A percentile compares a stretch with the other conserved stretches of the same genome.
Conservation (phyloP, 2,329 filamentous ascomycete species). For the Arthrobotrys iridis region DNA sequence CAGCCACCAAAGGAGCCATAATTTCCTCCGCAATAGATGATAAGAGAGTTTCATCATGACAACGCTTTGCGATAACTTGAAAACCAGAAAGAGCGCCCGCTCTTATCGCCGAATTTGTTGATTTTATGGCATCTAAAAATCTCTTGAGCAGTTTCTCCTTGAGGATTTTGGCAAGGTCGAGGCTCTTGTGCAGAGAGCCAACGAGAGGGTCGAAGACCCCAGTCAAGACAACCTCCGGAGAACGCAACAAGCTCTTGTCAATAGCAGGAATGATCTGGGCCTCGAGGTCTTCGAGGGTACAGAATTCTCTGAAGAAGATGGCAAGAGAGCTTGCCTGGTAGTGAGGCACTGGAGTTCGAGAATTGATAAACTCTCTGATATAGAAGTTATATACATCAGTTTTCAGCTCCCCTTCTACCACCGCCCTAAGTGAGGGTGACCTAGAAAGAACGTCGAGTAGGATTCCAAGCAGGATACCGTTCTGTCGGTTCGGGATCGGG, state of each 20-base stretch:
- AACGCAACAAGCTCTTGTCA: constrained; percentile 87
- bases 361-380: constrained; percentile 82
- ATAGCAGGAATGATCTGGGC: constrained; percentile 80
- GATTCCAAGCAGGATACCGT: constrained; percentile 82
- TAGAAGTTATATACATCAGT: constrained; percentile 83
- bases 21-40: constrained; percentile 80
- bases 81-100: constrained; percentile 80
- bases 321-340: constrained; percentile 77
- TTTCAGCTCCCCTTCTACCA: constrained; percentile 72
- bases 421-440: constrained; percentile 70
- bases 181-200: constrained; percentile 71
- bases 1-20: constrained; percentile 78
- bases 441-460: constrained; percentile 87
- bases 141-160: constrained; percentile 81
- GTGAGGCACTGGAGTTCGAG: constrained; percentile 74
- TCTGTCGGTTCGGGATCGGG: constrained; percentile 71
- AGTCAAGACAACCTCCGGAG: constrained; percentile 87
- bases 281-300: constrained; percentile 76
- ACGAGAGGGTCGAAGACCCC: constrained; percentile 80
- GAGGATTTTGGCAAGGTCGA: constrained; percentile 82
- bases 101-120: constrained; percentile 81
- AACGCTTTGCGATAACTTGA: constrained; percentile 72
- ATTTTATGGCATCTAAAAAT: constrained; percentile 88
- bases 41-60: constrained; percentile 67
- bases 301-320: constrained; percentile 84